These are phyloP conservation scores for Lentinus brumalis DNA, from an alignment of 768 basidiomycete species.

Conservation along the genomic window DNA sequence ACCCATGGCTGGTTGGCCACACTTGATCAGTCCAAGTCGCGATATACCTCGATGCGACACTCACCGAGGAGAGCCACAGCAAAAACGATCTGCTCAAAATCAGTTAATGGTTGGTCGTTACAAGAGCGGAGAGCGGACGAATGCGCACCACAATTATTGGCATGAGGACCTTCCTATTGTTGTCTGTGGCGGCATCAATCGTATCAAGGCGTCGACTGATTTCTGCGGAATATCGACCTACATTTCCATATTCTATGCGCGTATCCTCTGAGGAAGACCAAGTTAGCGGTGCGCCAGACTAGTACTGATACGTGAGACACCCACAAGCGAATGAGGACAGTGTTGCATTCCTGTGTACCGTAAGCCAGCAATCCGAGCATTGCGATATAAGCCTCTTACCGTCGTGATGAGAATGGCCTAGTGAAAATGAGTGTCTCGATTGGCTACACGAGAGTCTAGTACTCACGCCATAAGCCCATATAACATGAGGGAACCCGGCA, in stretches of 20 bases:
- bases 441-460: neutral
- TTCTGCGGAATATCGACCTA: neutral
- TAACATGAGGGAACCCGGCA: neutral
- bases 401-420: neutral
- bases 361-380: neutral
- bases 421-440: too few species aligned
- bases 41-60: too few species aligned
- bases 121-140: neutral
- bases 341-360: neutral
- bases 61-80: neutral
- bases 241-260: slow-evolving; percentile 16
- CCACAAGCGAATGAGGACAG: neutral
- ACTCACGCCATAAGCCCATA: slow-evolving; percentile 9
- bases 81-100: neutral
- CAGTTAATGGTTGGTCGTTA: neutral
- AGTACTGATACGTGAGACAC: neutral
- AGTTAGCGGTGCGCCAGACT: neutral
- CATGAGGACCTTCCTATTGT: neutral
- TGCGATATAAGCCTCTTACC: neutral
- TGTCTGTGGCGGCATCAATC: neutral
- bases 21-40: too few species aligned
- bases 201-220: neutral
- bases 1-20: too few species aligned
- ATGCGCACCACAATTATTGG: neutral
- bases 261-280: slow-evolving; percentile 3